A percentile compares a stretch with the other conserved stretches of the same genome.
These are phyloP conservation scores for Puccinia triticina DNA, from an alignment of 1,284 basidiomycete genomes.

Conservation along the genomic window DNA sequence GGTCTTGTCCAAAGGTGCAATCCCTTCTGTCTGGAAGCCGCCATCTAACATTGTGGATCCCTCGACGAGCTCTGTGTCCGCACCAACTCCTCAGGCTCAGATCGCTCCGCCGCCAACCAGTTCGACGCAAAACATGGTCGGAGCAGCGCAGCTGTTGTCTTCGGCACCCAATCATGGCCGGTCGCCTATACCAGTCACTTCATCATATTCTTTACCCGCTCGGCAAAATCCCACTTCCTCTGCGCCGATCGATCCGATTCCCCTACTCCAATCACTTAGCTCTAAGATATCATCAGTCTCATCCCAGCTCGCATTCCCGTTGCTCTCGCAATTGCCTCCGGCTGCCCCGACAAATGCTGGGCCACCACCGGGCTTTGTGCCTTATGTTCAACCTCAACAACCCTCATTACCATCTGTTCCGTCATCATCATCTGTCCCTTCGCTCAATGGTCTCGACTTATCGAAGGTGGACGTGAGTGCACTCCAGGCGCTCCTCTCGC, in stretches of 20 bases:
- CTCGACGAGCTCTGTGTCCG: neutral
- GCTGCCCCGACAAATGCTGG: slow-evolving; percentile 7
- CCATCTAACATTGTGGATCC: slow-evolving; percentile 2
- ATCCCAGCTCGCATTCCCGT: slow-evolving; percentile 26
- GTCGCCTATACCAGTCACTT: slow-evolving; percentile 1
- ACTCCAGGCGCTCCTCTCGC: slow-evolving; percentile 31
- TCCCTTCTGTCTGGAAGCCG: slow-evolving; percentile 33
- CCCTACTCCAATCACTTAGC: slow-evolving; percentile 41
- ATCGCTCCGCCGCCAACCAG: neutral
- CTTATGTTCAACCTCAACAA: slow-evolving; percentile 19
- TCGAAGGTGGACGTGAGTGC: slow-evolving; percentile 48
- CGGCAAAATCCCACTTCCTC: neutral
- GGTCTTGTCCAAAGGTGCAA: slow-evolving; percentile 72
- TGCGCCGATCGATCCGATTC: slow-evolving; percentile 33
- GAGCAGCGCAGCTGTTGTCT: slow-evolving; percentile 3
- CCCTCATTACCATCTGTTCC: slow-evolving; percentile 1
- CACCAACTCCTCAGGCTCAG: neutral
- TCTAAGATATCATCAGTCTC: slow-evolving; percentile 38
- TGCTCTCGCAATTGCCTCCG: slow-evolving; percentile 33
- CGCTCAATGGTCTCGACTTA: slow-evolving; percentile 28
- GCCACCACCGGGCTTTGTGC: slow-evolving; percentile 47
- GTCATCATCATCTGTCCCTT: neutral
- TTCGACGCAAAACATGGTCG: neutral
- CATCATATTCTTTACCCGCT: slow-evolving; percentile 18
- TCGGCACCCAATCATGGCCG: slow-evolving; percentile 14